Evolutionary conservation across 2,329 filamentous ascomycete genomes (phyloP).

Genomic region (Penicillium sp.): DNA sequence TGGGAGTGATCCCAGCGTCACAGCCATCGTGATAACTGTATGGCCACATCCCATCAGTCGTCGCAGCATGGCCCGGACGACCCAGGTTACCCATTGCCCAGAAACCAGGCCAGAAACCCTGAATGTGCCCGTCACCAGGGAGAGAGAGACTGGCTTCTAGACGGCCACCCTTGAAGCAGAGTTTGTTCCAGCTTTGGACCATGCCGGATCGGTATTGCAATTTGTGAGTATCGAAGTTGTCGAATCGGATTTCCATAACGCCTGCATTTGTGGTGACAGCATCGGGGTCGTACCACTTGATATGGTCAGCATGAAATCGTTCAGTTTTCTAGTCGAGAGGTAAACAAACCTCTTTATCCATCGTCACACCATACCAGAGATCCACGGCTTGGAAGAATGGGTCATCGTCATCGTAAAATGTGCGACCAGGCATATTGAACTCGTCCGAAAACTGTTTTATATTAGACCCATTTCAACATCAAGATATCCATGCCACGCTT

Average conservation of each 20-base stretch:
- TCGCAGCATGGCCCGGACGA: conserved; percentile 70
- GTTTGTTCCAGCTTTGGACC: conserved; percentile 75
- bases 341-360: conserved; percentile 65
- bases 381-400: conserved; percentile 72
- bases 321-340: neutral
- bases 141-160: conserved; percentile 74
- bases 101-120: conserved; percentile 77
- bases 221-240: conserved; percentile 68
- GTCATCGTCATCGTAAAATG: conserved; percentile 74
- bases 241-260: conserved; percentile 68
- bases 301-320: conserved; percentile 13
- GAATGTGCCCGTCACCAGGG: conserved; percentile 68
- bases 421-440: conserved; percentile 70
- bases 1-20: conserved; percentile 73
- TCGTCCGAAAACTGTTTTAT: conserved; percentile 68
- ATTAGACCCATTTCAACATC: conserved; percentile 4
- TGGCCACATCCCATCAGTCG: conserved; percentile 75
- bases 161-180: conserved; percentile 74
- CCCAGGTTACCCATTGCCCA: conserved; percentile 78
- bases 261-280: conserved; percentile 68
- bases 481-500: conserved; percentile 38
- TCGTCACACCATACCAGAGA: conserved; percentile 74
- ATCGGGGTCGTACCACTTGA: conserved; percentile 73
- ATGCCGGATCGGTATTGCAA: conserved; percentile 74
- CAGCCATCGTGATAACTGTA: conserved; percentile 74